Conservation (phyloP, 768 basidiomycete genomes). For the Heimioporus sp. region DNA sequence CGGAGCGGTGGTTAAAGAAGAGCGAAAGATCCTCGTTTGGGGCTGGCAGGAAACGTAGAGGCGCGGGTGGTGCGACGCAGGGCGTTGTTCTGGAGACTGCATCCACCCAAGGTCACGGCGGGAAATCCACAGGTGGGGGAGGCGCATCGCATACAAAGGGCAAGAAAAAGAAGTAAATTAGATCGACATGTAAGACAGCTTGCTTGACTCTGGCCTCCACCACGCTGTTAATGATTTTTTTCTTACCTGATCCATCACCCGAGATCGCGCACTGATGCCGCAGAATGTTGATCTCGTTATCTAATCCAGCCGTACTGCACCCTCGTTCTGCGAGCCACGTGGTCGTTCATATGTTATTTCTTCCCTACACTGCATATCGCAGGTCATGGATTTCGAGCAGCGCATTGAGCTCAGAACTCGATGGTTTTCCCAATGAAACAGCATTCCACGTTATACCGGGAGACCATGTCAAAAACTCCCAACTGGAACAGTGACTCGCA, state of each 20-base stretch:
- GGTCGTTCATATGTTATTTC: slow-evolving; percentile 1
- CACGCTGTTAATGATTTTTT: slow-evolving; percentile 21
- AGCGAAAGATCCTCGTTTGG: slow-evolving; percentile 64
- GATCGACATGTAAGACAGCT: slow-evolving; percentile 20
- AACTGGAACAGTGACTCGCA: slow-evolving; percentile 13
- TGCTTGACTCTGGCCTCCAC: slow-evolving; percentile 15
- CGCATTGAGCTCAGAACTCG: background rate
- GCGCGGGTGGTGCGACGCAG: slow-evolving; percentile 67
- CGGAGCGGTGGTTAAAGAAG: slow-evolving; percentile 88
- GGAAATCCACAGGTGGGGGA: slow-evolving; percentile 37
- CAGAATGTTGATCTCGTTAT: slow-evolving; percentile 20
- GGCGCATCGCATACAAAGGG: slow-evolving; percentile 44
- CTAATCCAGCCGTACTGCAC: slow-evolving; percentile 23
- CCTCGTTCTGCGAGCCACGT: slow-evolving; percentile 12
- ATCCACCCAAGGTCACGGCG: slow-evolving; percentile 25
- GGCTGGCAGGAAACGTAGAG: slow-evolving; percentile 52
- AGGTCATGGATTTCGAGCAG: slow-evolving; percentile 1
- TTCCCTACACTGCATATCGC: background rate
- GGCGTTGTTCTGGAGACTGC: slow-evolving; percentile 41
- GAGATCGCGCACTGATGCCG: slow-evolving; percentile 20
- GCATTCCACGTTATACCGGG: too few relatives aligned
- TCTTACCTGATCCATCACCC: slow-evolving; percentile 16
- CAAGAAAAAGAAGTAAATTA: slow-evolving; percentile 66
- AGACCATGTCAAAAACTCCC: background rate
- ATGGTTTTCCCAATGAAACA: background rate